Evolutionary conservation across 768 basidiomycete genomes (phyloP).

Genomic region (Leccinum aurantiacum): DNA sequence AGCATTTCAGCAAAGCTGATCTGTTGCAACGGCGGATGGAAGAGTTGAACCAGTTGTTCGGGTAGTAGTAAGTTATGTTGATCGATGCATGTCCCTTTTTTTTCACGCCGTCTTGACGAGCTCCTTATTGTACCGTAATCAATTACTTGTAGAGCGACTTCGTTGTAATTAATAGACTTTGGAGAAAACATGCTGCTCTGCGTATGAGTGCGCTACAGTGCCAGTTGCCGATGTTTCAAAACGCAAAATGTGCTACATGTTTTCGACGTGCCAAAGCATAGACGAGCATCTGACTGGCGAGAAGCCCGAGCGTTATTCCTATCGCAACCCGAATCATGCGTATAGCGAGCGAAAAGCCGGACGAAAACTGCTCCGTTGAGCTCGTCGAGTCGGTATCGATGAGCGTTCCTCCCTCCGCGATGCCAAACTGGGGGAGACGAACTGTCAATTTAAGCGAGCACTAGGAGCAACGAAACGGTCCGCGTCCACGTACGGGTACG

Average conservation of each 20-base stretch:
- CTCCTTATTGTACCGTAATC: constrained; percentile 30
- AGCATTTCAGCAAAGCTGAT: constrained; percentile 89
- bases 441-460: constrained; percentile 14
- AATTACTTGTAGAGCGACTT: constrained; percentile 29
- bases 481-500: constrained; percentile 64
- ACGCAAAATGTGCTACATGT: constrained; percentile 72
- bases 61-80: constrained; percentile 35
- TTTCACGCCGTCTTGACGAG: constrained; percentile 16
- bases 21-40: constrained; percentile 85
- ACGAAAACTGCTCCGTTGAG: constrained; percentile 63
- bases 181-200: constrained; percentile 4
- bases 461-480: not conserved
- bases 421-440: constrained; percentile 54
- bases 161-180: constrained; percentile 34
- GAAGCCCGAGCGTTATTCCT: constrained; percentile 83
- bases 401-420: constrained; percentile 72
- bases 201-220: not conserved
- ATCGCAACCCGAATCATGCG: constrained; percentile 84
- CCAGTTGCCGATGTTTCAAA: constrained; percentile 41
- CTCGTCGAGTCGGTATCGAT: constrained; percentile 51
- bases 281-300: constrained; percentile 73
- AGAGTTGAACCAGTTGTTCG: constrained; percentile 78
- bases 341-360: constrained; percentile 75
- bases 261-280: constrained; percentile 76
- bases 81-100: constrained; percentile 15